phyloP scores from a whole-genome alignment of 1,284 basidiomycete species.

The Xerocomus nothofagi region DNA sequence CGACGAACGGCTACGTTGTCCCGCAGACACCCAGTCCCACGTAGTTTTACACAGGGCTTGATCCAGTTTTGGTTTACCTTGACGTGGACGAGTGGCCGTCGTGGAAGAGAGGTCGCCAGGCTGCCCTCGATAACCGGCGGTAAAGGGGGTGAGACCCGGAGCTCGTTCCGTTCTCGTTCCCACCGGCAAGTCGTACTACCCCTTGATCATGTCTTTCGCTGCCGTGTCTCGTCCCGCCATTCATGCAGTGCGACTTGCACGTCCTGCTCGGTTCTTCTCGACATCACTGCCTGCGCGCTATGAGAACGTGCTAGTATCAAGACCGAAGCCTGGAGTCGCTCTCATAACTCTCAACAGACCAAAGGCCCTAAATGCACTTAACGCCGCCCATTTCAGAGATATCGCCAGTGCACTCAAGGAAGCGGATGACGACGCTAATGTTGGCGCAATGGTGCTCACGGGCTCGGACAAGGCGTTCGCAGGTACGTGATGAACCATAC shows the following conservation, averaged over 20 bases:
- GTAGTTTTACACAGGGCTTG: too few species aligned
- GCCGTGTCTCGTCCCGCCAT: constrained; percentile 2
- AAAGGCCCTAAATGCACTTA: constrained; percentile 93
- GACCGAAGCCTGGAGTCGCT: constrained; percentile 73
- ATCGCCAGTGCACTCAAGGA: constrained; percentile 75
- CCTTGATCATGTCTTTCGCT: constrained; percentile 17
- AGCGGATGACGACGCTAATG: constrained; percentile 69
- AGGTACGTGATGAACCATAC: constrained; percentile 45
- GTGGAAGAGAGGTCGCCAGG: background rate
- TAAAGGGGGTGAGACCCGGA: constrained; percentile 2
- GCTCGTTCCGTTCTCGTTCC: background rate
- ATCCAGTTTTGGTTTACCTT: too few species aligned
- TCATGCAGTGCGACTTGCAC: constrained; percentile 2
- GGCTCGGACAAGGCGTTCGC: constrained; percentile 95
- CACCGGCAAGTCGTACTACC: background rate
- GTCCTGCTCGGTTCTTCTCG: constrained; percentile 25
- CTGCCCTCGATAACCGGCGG: too few species aligned
- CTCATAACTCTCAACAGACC: constrained; percentile 95
- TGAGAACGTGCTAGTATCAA: constrained; percentile 74
- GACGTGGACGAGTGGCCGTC: background rate
- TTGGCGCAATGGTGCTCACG: constrained; percentile 90
- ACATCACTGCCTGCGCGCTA: constrained; percentile 38
- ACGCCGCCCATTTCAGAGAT: constrained; percentile 74
- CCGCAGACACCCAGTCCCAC: too few species aligned
- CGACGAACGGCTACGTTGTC: background rate